phyloP scores from a whole-genome alignment of 192 early-diverging fungal genomes.

The Podochytrium sp. region DNA sequence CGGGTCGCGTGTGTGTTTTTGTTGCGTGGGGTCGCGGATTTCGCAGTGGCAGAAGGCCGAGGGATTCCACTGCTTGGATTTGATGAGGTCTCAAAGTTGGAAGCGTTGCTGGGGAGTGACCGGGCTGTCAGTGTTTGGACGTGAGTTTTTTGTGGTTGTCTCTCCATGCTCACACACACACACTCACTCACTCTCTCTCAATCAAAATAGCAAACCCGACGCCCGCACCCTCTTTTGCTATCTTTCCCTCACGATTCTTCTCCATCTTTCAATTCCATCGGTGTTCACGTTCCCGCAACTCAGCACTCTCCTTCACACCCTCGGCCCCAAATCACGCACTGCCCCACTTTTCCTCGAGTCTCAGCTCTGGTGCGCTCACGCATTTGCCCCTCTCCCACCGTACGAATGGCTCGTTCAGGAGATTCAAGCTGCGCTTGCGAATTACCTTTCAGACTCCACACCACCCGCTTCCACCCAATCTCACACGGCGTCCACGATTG shows the following conservation, averaged over 20 bases:
- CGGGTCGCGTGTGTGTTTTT: constrained; percentile 13
- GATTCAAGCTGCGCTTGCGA: background rate
- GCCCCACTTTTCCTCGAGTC: background rate
- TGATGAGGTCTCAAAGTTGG: background rate
- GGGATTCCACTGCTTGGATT: background rate
- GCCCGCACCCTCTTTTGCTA: constrained; percentile 16
- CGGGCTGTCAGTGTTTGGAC: constrained; percentile 34
- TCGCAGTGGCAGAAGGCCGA: background rate
- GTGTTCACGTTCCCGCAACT: constrained; percentile 3
- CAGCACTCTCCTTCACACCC: background rate
- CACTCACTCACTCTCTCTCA: too few relatives aligned
- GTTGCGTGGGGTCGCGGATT: constrained; percentile 15
- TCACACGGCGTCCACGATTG: too few relatives aligned
- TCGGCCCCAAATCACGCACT: background rate
- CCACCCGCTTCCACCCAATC: too few relatives aligned
- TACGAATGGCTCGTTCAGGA: background rate
- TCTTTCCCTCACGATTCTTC: background rate
- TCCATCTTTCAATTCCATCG: background rate
- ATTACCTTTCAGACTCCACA: too few relatives aligned
- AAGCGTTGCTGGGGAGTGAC: background rate
- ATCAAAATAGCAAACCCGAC: constrained; percentile 18
- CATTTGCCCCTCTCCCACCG: too few relatives aligned
- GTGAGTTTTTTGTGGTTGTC: constrained; percentile 21
- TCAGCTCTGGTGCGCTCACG: background rate
- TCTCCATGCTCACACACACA: too few relatives aligned